These are phyloP conservation scores for Fusarium sacchari DNA, from an alignment of 2,329 filamentous ascomycete species.

Conservation along the genomic window DNA sequence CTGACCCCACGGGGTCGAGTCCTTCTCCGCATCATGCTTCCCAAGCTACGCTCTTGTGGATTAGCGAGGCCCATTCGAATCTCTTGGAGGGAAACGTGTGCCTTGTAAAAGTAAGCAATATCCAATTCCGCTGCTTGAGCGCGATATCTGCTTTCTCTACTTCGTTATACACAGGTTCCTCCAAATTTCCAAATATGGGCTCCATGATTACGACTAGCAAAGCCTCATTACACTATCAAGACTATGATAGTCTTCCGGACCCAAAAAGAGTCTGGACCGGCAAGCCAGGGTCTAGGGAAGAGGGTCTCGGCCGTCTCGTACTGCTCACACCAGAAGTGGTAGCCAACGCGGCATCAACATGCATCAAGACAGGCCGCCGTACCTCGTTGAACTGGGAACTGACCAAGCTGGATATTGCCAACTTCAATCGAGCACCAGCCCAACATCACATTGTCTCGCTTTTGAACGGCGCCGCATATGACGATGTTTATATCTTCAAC, in stretches of 20 bases:
- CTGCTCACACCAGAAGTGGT: background rate
- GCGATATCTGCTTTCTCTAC: background rate
- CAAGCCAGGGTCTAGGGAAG: background rate
- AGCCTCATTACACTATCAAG: background rate
- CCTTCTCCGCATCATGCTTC: background rate
- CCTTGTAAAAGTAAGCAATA: background rate
- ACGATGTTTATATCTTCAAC: constrained; percentile 4
- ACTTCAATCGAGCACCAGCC: constrained; percentile 7
- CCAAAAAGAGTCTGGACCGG: background rate
- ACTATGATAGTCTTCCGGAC: background rate
- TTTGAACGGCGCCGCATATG: background rate
- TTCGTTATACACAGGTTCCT: too few species aligned
- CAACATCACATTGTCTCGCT: background rate
- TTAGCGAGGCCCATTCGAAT: background rate
- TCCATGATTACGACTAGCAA: background rate
- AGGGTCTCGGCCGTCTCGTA: background rate
- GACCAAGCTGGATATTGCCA: background rate
- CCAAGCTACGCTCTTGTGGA: background rate
- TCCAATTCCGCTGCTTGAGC: background rate
- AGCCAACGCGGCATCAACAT: background rate
- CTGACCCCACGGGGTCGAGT: background rate
- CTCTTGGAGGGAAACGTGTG: background rate
- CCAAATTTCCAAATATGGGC: background rate
- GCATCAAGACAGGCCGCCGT: background rate
- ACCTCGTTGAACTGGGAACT: background rate